Base-by-base conservation (phyloP, 1,284 basidiomycete species). In the Puccinia hordei region DNA sequence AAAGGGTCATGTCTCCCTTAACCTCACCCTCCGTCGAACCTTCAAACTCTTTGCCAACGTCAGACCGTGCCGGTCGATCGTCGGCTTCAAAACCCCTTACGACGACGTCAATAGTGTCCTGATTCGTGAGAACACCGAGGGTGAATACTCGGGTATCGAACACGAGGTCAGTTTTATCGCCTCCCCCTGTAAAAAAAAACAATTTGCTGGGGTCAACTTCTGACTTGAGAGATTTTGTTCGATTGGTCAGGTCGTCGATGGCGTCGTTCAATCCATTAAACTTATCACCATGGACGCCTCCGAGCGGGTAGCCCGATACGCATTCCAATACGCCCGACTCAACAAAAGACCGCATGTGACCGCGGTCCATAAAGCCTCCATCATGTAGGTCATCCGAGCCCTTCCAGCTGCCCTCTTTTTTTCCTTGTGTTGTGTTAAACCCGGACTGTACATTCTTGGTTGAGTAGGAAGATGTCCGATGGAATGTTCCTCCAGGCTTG, bases 121-220 rank as follows among this genome's bases (percentile, higher is more conserved):
- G 83, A 99, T 99, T 87, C 93, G 97, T 85, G 97, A 99, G 88
- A 99, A 99, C 88, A 99, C 97, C 41, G 97, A 99, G 88, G 97
- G 97, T 85, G 97, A 99, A 87, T 99, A 99, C 88, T 98, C 95
- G 82, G 96, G 96, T 83, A 98, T 98, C 84, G 96, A 98, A 87
- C 96, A 98, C 87, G 95, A 98, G 90, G 91, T 93, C 82, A 1
- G 33, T 63, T 33, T 38, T 27, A 33, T 5, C 3, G 76, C 86
- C 85, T 89, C 97, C 81, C n/a, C n/a, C n/a, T n/a, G n/a, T n/a
- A n/a, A n/a, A n/a, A n/a, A n/a, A n/a, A n/a, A n/a, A n/a, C n/a
- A n/a, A n/a, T n/a, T n/a, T n/a, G n/a, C n/a, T n/a, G n/a, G n/a
- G n/a, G n/a, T n/a, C n/a, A n/a, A n/a, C n/a, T n/a, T n/a, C n/a